Base-by-base conservation (phyloP, 1,284 basidiomycete species). In the Volvariella volvacea region DNA sequence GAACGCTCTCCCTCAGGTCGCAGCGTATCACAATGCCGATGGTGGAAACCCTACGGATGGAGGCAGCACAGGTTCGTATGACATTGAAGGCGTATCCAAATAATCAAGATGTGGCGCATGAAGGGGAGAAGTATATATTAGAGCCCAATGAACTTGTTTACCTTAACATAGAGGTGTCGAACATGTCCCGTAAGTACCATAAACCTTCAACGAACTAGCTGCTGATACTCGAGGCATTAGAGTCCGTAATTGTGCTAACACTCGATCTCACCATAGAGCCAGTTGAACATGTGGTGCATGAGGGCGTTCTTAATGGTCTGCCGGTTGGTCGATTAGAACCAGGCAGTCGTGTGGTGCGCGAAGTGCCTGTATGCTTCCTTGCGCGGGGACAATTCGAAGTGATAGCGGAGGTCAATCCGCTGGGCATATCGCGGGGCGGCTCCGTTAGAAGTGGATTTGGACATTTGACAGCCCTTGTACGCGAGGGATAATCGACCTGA, bases 1-100 rank as follows among this genome's bases (percentile, higher is more conserved):
- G 92, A 4, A 74, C 78, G 44, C 65, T 96, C 32, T 86, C 81
- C 2, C 67, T 95, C 20, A 73, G 92, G 47, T 74, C 78, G 42
- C 88, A 92, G 51, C 68, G 80, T 8, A 73, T 96, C 62, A 81
- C 85, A 2, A 58, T 78, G 33, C 77, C 76, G 0, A 90, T 93
- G 82, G 62, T 94, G 10, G 81, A 88, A 39, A 71, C 75, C 10
- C 63, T 95, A 37, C 80, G 81, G 22, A 73, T 76, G 31, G 80
- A 85, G 52, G 67, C 71, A n/a, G 75, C 74, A 3, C 65, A 66
- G 17, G 70, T 92, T 30, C 65, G 75, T n/a, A 58, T 92, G 52
- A 72, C 71, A 0, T 62, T 91, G 21, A 55, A 64, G 14, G 58
- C 7, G 6, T 15, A 50, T 28, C 31, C 54, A 14, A 63, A 63